Evolutionary conservation across 768 basidiomycete genomes (phyloP), one percentile per base, ranked within the genome.

Genomic region (Psilocybe sp.): DNA sequence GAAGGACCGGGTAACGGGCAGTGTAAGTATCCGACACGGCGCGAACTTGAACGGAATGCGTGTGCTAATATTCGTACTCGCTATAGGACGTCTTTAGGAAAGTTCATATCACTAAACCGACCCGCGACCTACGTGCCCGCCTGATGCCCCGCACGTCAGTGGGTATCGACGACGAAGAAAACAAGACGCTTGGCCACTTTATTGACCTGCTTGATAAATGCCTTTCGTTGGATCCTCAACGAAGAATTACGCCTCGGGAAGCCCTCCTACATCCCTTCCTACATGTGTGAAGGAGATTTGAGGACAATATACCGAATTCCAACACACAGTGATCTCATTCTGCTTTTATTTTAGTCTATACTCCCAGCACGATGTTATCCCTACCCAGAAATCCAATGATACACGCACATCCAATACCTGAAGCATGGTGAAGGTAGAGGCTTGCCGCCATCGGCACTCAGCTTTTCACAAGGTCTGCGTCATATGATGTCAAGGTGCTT

Each of bases 141-240:
- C 69, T 98, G 37, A 81, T 98, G 77, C 92, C 92, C 0, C 77
- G 88, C 0, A 76, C 85, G 1, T 81, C 82, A 0, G 81, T 83
- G 33, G 90, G 91, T 69, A 70, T 92, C 65, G 89, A 85, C 60
- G 94, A 95, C 57, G 95, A 96, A 49, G 94, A 98, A 69, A 81
- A 76, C 61, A 91, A 90, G 68, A 65, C 91, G 56, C 56, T 97
- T 9, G 62, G 76, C 18, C 80, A 84, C 5, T 97, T 99, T 61
- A 79, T 96, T 43, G 95, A 98, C 65, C 67, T 98, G 40, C 67
- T 99, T 50, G 95, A 98, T 62, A 94, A 87, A 69, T 96, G 95
- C 65, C 75, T 97, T 20, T 74, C 81, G 16, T 76, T 99, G 13
- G 96, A 98, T 64, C 89, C 95, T 2, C 76, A 82, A 37, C 83